These are phyloP conservation scores for Calcarisporium arbuscula DNA, from an alignment of 2,329 filamentous ascomycete species.

Conservation along the genomic window DNA sequence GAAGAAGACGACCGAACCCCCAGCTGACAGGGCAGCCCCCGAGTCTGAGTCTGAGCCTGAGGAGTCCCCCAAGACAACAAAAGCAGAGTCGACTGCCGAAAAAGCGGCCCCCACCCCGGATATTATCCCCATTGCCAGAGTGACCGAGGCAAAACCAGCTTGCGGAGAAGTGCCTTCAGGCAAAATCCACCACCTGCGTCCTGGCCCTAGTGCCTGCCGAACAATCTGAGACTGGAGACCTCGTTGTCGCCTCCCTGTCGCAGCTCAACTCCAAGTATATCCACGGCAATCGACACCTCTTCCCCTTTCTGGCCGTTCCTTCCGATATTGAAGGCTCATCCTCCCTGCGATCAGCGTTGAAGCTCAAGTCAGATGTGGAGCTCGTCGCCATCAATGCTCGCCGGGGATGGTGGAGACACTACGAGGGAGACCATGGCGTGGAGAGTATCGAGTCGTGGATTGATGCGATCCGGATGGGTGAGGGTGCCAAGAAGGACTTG, in stretches of 20 bases:
- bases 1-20: conserved; percentile 33
- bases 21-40: conserved; percentile 25
- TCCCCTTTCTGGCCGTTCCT: conserved; percentile 77
- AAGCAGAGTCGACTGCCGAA: conserved; percentile 11
- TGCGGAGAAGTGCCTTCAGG: conserved; percentile 63
- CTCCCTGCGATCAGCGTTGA: conserved; percentile 47
- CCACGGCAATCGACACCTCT: conserved; percentile 59
- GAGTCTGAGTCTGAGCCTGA: conserved; percentile 18
- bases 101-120: conserved; percentile 40
- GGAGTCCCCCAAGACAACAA: conserved; percentile 23
- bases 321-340: conserved; percentile 30
- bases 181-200: conserved; percentile 76
- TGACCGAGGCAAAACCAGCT: conserved; percentile 61
- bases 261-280: conserved; percentile 72
- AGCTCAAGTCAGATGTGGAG: conserved; percentile 56
- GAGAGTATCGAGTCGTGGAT: conserved; percentile 76
- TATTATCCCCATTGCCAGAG: conserved; percentile 59
- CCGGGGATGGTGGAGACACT: conserved; percentile 78
- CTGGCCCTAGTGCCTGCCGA: conserved; percentile 62
- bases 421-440: conserved; percentile 54
- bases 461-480: conserved; percentile 84
- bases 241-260: conserved; percentile 58
- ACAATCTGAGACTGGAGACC: conserved; percentile 43
- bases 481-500: conserved; percentile 72
- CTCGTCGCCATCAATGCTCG: conserved; percentile 80